phyloP scores from a whole-genome alignment of 805 yeast genomes.

The Brettanomyces naardenensis region DNA sequence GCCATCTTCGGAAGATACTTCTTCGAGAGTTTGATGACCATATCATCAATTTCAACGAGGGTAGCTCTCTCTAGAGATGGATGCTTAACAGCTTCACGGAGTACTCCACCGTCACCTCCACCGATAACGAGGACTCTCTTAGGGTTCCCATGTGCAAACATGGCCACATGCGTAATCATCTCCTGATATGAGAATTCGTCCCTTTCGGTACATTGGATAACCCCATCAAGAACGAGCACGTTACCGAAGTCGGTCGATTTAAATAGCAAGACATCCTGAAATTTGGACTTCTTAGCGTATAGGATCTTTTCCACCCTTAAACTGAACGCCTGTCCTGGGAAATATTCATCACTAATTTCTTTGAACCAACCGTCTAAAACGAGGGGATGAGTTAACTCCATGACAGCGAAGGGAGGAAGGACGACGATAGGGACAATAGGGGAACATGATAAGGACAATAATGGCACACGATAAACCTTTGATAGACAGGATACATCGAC shows the following conservation, averaged over 20 bases:
- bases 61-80: constrained; percentile 54
- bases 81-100: constrained; percentile 75
- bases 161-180: constrained; percentile 77
- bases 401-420: too few species aligned
- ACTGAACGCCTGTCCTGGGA: constrained; percentile 84
- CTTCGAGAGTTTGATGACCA: constrained; percentile 65
- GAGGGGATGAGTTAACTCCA: constrained; percentile 41
- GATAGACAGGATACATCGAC: too few species aligned
- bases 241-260: constrained; percentile 73
- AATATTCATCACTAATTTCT: constrained; percentile 60
- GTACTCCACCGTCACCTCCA: constrained; percentile 95
- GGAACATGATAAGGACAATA: too few species aligned
- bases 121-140: constrained; percentile 79
- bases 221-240: constrained; percentile 84
- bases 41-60: constrained; percentile 83
- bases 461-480: too few species aligned
- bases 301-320: constrained; percentile 56
- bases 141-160: constrained; percentile 72
- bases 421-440: neutral
- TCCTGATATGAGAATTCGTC: constrained; percentile 95
- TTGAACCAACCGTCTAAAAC: constrained; percentile 73
- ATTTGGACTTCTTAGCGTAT: constrained; percentile 59
- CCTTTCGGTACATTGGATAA: constrained; percentile 82
- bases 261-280: constrained; percentile 79
- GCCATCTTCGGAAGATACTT: constrained; percentile 77